Evolutionary conservation across 1,284 basidiomycete genomes (phyloP).

Genomic region (Melampsora americana): DNA sequence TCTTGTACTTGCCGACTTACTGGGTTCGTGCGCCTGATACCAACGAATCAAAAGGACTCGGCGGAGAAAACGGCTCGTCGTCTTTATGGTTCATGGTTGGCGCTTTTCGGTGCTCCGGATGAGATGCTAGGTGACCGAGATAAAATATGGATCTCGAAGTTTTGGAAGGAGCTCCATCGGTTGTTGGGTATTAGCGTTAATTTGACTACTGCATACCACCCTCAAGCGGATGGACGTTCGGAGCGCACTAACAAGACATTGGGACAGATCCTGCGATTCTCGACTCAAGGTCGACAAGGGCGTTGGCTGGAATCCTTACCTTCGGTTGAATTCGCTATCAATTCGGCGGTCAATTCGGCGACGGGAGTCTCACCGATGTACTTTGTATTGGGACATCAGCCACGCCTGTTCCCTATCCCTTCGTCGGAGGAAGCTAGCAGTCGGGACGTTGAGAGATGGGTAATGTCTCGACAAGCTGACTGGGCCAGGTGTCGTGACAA

Average conservation of each 20-base stretch:
- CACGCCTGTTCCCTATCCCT: neutral
- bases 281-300: too few species aligned
- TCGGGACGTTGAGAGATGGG: neutral
- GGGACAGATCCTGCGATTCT: too few species aligned
- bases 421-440: neutral
- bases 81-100: neutral
- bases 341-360: too few species aligned
- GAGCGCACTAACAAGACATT: neutral
- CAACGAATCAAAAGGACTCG: neutral
- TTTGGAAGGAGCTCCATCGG: too few species aligned
- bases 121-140: neutral
- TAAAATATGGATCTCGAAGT: neutral
- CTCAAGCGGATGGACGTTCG: slow-evolving; percentile 3
- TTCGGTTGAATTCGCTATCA: too few species aligned
- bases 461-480: neutral
- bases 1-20: too few species aligned
- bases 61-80: neutral
- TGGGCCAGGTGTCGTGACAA: neutral
- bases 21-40: neutral
- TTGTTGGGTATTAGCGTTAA: neutral
- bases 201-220: too few species aligned
- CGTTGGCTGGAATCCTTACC: slow-evolving; percentile 4
- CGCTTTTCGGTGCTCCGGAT: neutral
- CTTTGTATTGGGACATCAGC: neutral
- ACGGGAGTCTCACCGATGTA: neutral